Evolutionary conservation across 2,329 filamentous ascomycete genomes (phyloP).

Genomic region (Neonectria magnoliae): DNA sequence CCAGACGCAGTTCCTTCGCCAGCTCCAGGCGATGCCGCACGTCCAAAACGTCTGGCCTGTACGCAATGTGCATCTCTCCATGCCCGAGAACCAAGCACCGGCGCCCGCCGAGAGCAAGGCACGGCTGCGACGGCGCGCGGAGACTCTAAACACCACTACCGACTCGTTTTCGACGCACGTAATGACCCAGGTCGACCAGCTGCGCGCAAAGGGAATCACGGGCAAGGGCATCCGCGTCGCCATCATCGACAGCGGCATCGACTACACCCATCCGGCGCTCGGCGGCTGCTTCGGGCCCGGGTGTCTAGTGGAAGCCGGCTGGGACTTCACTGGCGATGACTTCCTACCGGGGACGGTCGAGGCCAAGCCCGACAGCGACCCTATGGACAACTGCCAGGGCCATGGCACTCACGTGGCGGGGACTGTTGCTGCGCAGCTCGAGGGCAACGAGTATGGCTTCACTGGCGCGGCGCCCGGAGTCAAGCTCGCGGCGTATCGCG

Average conservation of each 20-base stretch:
- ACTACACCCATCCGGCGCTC: constrained; percentile 69
- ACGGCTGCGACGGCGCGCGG: not conserved
- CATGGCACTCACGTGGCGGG: constrained; percentile 69
- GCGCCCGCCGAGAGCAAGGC: not conserved
- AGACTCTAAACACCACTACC: not conserved
- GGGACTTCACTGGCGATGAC: constrained; percentile 63
- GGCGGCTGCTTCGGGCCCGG: constrained; percentile 69
- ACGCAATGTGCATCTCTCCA: not conserved
- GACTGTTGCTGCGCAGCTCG: constrained; percentile 62
- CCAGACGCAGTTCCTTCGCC: not conserved
- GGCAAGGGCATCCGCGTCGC: constrained; percentile 61
- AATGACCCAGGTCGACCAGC: constrained; percentile 63
- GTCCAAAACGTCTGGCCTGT: not conserved
- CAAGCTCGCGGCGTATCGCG: constrained; percentile 61
- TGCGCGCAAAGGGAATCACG: constrained; percentile 55
- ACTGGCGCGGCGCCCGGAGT: constrained; percentile 64
- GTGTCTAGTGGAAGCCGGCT: constrained; percentile 64
- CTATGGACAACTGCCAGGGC: constrained; percentile 59
- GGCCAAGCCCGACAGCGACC: constrained; percentile 56
- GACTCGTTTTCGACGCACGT: constrained; percentile 50
- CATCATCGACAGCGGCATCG: constrained; percentile 63
- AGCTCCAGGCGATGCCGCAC: not conserved
- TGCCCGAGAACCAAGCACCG: not conserved
- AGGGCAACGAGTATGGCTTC: constrained; percentile 59
- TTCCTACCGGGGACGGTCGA: constrained; percentile 4